Conservation (phyloP, 2,329 filamentous ascomycete species). For the Colletotrichum gigasporum region DNA sequence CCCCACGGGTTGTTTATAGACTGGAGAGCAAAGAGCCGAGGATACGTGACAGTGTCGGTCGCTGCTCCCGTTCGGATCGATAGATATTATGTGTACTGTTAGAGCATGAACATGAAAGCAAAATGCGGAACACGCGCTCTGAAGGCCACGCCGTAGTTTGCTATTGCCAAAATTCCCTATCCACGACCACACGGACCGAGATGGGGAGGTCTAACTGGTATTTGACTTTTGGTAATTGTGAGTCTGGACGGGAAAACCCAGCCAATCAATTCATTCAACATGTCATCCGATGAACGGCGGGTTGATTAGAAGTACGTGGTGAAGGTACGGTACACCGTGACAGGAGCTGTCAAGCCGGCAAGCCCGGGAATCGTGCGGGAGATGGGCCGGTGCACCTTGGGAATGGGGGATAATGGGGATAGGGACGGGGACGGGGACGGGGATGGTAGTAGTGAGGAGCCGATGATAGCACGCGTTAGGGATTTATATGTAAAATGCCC, state of each 20-base stretch:
- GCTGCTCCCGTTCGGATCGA: background rate
- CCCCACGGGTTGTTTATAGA: background rate
- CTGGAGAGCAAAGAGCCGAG: background rate
- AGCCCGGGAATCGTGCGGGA: background rate
- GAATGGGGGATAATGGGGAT: background rate
- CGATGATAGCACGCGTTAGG: too few relatives aligned
- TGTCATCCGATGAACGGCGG: background rate
- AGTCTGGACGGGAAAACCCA: background rate
- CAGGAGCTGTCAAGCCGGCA: background rate
- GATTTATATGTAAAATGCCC: too few relatives aligned
- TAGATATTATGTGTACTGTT: background rate
- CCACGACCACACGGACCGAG: too few relatives aligned
- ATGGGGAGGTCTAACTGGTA: background rate
- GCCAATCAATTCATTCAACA: background rate
- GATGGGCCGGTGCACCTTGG: background rate
- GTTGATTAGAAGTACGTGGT: background rate
- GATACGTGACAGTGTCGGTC: background rate
- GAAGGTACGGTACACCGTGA: too few relatives aligned
- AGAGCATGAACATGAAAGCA: background rate
- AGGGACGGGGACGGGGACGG: too few relatives aligned
- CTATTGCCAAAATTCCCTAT: too few relatives aligned
- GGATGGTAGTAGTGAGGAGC: too few relatives aligned
- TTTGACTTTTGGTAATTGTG: slow-evolving; percentile 2
- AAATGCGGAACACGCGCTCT: background rate
- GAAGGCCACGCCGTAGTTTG: too few relatives aligned